Percentiles rank a stretch among this genome's conserved stretches.
phyloP scores from a whole-genome alignment of 73 alveolate species.

The Tetrahymena borealis region DNA sequence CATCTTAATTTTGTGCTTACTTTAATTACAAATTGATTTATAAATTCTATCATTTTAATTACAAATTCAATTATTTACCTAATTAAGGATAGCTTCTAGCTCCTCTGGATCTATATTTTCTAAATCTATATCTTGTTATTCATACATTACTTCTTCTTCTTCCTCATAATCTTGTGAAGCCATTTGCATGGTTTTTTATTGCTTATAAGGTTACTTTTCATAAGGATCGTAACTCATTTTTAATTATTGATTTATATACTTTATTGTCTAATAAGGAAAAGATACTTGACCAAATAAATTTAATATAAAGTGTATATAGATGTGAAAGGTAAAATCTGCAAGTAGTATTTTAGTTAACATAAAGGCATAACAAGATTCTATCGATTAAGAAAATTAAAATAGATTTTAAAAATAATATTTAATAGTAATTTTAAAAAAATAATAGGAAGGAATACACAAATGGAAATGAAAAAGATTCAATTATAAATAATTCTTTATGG shows the following conservation, averaged over 20 bases:
- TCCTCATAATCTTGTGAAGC: background rate
- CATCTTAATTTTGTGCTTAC: background rate
- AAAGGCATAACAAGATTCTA: no score
- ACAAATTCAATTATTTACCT: background rate
- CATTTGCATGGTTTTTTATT: background rate
- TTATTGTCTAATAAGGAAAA: background rate
- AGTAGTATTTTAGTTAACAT: no score
- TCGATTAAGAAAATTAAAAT: no score
- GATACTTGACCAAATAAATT: background rate
- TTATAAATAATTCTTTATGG: no score
- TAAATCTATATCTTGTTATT: background rate
- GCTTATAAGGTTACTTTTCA: background rate
- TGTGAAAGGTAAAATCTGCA: no score
- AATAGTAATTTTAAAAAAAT: no score
- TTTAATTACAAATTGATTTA: background rate
- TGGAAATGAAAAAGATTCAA: no score
- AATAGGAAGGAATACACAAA: no score
- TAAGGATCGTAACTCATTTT: background rate
- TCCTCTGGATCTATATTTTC: background rate
- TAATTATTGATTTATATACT: background rate
- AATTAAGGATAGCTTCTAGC: background rate
- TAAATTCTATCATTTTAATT: background rate
- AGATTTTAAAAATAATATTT: no score
- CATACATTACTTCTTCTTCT: background rate
- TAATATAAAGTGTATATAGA: no score